Conservation (phyloP, 148 eudicot genomes). For the Rhododendron mucronatum region DNA sequence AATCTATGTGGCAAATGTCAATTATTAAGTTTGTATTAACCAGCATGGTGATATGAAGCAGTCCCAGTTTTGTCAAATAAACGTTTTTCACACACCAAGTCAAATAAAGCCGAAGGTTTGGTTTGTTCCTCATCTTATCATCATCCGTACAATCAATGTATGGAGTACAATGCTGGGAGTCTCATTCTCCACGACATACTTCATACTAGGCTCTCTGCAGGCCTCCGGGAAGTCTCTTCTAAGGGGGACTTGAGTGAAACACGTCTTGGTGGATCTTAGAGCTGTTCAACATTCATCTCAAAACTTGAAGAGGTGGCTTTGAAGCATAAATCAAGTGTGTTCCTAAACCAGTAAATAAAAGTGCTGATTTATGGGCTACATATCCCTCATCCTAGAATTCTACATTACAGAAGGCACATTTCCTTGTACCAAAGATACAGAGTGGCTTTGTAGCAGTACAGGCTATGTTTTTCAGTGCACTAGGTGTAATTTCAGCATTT, state of each 20-base stretch:
- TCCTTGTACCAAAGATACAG: not conserved
- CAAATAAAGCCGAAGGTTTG: not conserved
- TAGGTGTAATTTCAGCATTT: not conserved
- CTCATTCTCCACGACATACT: not conserved
- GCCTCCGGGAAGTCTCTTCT: not conserved
- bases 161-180: not conserved
- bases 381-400: not conserved
- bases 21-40: not conserved
- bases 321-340: not conserved
- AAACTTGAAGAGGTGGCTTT: not conserved
- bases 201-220: not conserved
- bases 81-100: not conserved
- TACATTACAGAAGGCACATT: not conserved
- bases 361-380: not conserved
- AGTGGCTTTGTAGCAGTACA: not conserved
- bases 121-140: not conserved
- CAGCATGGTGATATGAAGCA: not conserved
- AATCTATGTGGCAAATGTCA: not conserved
- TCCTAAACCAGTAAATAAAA: not conserved
- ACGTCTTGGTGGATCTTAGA: not conserved
- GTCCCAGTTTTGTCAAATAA: not conserved
- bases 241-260: not conserved
- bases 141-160: not conserved
- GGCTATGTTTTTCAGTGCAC: not conserved
- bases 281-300: not conserved